Evolutionary conservation across 352 stramenopile genomes (phyloP).

Genomic region (Thraustochytrium sp.): DNA sequence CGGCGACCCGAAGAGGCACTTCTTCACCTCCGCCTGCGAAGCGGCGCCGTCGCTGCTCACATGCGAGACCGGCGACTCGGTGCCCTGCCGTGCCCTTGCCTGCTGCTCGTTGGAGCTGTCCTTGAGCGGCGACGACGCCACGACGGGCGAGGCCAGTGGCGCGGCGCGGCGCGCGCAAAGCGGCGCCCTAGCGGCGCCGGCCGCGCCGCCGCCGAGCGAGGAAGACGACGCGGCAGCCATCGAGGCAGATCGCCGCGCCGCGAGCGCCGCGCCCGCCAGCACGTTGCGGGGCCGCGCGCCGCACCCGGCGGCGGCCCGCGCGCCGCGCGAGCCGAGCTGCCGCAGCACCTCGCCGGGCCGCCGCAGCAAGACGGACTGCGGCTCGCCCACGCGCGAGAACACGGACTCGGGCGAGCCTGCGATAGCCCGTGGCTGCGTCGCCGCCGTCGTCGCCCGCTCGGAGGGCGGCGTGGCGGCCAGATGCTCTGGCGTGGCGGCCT

Average conservation of each 20-base stretch:
- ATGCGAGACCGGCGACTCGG: not conserved
- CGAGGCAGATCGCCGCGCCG: not conserved
- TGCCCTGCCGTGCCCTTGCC: not conserved
- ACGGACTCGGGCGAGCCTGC: not conserved
- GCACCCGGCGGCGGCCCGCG: not conserved
- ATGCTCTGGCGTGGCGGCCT: too few relatives aligned
- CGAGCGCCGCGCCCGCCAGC: not conserved
- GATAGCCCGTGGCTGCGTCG: too few relatives aligned
- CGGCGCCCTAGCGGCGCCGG: not conserved
- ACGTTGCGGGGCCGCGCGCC: not conserved
- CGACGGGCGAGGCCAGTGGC: not conserved
- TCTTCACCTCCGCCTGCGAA: not conserved
- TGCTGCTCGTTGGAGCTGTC: not conserved
- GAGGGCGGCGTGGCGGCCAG: too few relatives aligned
- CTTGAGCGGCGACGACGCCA: not conserved
- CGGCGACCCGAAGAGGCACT: not conserved
- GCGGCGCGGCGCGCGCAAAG: not conserved
- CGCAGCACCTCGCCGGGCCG: not conserved
- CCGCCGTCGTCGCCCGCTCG: too few relatives aligned
- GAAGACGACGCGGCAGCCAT: not conserved
- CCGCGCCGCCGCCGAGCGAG: too few relatives aligned
- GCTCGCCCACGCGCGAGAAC: not conserved
- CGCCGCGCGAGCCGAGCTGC: not conserved
- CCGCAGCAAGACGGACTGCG: not conserved
- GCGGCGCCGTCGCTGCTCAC: not conserved